Percentiles rank a stretch among this genome's conserved stretches.
Evolutionary conservation across 768 basidiomycete genomes (phyloP).

Genomic region (Auriscalpium orientale): DNA sequence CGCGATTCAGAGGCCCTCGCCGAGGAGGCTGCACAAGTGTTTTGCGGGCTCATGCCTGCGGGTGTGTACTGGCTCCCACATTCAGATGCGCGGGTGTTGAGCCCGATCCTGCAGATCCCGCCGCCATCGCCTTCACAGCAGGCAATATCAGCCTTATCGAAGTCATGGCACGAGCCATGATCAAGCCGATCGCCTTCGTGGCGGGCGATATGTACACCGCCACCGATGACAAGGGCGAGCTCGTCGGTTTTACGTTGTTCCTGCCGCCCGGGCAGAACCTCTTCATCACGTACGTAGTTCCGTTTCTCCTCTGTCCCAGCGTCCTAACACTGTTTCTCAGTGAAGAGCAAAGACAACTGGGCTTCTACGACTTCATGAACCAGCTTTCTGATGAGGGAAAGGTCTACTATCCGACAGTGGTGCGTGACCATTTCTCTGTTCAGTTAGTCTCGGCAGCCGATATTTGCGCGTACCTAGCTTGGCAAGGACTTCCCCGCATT

Average conservation of each 20-base stretch:
- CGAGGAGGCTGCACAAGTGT: not conserved
- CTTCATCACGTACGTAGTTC: constrained; percentile 5
- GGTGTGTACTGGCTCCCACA: not conserved
- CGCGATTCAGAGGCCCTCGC: not conserved
- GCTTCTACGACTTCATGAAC: constrained; percentile 11
- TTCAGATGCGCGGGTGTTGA: not conserved
- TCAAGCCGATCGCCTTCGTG: constrained; percentile 1
- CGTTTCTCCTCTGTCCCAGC: not conserved
- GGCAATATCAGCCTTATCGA: not conserved
- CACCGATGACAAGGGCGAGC: constrained; percentile 8
- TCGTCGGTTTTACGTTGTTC: constrained; percentile 11
- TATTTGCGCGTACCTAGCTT: not conserved
- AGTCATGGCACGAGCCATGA: not conserved
- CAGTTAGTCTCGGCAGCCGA: too few relatives aligned
- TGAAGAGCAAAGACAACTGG: constrained; percentile 12
- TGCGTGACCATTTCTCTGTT: not conserved
- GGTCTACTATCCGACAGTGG: constrained; percentile 10
- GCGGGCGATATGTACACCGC: constrained; percentile 9
- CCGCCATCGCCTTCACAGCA: not conserved
- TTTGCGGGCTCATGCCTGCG: not conserved
- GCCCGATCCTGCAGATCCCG: not conserved
- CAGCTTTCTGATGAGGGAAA: constrained; percentile 12
- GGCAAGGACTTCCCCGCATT: not conserved
- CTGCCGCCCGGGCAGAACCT: constrained; percentile 8
- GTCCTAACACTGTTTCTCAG: not conserved